Conservation (phyloP, 2,329 filamentous ascomycete species). For the Parafenestella ontariensis region DNA sequence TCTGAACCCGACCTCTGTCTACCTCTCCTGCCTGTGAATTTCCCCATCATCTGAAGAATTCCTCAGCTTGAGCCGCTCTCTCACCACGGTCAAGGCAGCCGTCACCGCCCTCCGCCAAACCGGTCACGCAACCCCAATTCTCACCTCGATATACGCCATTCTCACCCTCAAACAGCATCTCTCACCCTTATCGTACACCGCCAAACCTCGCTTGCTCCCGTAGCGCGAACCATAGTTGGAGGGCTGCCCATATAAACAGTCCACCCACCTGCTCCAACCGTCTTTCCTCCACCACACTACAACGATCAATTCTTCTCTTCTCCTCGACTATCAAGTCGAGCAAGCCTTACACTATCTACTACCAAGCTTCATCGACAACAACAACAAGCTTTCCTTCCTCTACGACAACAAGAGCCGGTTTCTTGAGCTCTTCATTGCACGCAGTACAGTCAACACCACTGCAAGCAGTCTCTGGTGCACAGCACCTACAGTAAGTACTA, state of each 20-base stretch:
- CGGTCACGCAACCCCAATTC: neutral
- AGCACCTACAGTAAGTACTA: constrained; percentile 17
- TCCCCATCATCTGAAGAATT: neutral
- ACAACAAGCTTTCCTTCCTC: neutral
- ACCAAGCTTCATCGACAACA: constrained; percentile 2
- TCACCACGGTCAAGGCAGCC: neutral
- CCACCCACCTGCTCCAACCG: constrained; percentile 5
- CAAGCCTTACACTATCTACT: constrained; percentile 5
- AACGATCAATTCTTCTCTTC: constrained; percentile 5
- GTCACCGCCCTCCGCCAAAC: neutral
- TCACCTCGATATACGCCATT: neutral
- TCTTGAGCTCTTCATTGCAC: constrained; percentile 18
- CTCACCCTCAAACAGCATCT: constrained; percentile 2
- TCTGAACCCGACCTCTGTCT: neutral
- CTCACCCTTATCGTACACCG: constrained; percentile 9
- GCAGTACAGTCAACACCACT: constrained; percentile 23
- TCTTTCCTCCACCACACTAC: constrained; percentile 27
- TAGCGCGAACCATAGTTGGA: constrained; percentile 3
- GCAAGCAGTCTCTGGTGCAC: constrained; percentile 19
- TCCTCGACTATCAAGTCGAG: constrained; percentile 4
- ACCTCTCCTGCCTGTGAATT: neutral
- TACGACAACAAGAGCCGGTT: constrained; percentile 19
- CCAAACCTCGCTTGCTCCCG: neutral
- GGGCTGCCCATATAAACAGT: constrained; percentile 21
- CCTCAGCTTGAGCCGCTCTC: neutral